Percentiles rank a stretch among this genome's conserved stretches.
Evolutionary conservation across 2,329 filamentous ascomycete genomes (phyloP).

Genomic region (Pyrenochaeta sp.): DNA sequence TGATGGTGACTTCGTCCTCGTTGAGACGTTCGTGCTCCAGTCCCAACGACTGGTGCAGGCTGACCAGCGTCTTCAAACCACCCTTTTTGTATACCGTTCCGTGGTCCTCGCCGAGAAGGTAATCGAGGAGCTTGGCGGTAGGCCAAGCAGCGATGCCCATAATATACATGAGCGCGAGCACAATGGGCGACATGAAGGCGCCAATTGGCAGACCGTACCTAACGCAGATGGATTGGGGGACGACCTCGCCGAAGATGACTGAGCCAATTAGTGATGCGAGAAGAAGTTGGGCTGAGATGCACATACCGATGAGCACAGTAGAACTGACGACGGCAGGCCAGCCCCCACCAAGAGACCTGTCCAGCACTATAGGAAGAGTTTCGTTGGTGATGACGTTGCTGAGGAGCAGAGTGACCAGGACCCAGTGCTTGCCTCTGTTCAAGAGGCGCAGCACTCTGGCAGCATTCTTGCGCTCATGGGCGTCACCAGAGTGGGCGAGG

Average conservation of each 20-base stretch:
- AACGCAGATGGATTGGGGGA: constrained; percentile 95
- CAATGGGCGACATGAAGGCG: constrained; percentile 89
- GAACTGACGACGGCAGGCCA: constrained; percentile 93
- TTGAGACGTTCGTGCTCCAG: constrained; percentile 86
- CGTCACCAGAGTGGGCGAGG: constrained; percentile 83
- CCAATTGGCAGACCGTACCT: constrained; percentile 95
- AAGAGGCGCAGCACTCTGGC: constrained; percentile 80
- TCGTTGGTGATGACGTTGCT: constrained; percentile 99
- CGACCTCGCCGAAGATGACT: constrained; percentile 98
- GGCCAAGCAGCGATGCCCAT: constrained; percentile 92
- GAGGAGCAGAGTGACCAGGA: constrained; percentile 89
- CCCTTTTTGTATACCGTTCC: constrained; percentile 98
- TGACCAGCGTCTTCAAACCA: constrained; percentile 94
- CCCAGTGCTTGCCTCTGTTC: constrained; percentile 95
- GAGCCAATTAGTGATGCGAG: constrained; percentile 8
- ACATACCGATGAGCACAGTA: constrained; percentile 89
- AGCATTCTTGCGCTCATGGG: constrained; percentile 86
- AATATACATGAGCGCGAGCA: constrained; percentile 89
- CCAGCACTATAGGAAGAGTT: constrained; percentile 87
- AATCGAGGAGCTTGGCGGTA: constrained; percentile 93
- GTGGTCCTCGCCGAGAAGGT: constrained; percentile 90
- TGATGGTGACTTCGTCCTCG: constrained; percentile 98
- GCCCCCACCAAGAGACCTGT: constrained; percentile 91
- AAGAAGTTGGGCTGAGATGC: background rate
- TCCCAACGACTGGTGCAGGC: constrained; percentile 89